Evolutionary conservation across 495 filamentous ascomycete genomes (phyloP).

Genomic region (Zalerion maritima): DNA sequence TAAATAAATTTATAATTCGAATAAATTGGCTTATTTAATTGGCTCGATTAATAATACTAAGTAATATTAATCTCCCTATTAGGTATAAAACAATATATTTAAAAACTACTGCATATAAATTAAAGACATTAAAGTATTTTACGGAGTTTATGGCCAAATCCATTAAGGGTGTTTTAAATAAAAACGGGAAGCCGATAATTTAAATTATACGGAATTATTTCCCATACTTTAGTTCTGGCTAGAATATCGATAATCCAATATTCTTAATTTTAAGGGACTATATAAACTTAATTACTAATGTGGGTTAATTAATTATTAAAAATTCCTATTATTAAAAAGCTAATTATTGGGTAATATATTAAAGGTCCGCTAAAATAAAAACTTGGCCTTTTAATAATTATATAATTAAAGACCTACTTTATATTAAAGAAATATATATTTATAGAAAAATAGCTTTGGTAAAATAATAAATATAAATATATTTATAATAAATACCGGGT

Average conservation of each 20-base stretch:
- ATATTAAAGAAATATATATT: conserved; percentile 4
- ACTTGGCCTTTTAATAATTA: no score
- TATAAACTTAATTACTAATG: conserved; percentile 5
- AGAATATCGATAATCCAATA: conserved; percentile 5
- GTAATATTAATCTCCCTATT: no score
- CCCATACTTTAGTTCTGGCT: conserved; percentile 8
- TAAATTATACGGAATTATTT: conserved; percentile 8
- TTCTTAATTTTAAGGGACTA: conserved; percentile 3
- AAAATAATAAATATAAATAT: conserved; percentile 5
- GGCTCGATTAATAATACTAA: conserved; percentile 1
- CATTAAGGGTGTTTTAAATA: conserved; percentile 5
- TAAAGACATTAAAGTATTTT: conserved; percentile 9
- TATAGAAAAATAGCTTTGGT: no score
- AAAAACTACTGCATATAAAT: conserved; percentile 4
- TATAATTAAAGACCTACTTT: no score
- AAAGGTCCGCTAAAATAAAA: no score
- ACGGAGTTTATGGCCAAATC: conserved; percentile 7
- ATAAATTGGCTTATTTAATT: conserved; percentile 5
- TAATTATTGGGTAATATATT: no score
- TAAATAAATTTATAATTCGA: conserved; percentile 5
- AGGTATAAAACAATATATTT: conserved; percentile 5
- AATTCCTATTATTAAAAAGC: not conserved
- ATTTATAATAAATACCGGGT: conserved; percentile 4
- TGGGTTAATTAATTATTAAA: not conserved
- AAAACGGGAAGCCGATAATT: conserved; percentile 6